phyloP scores from a whole-genome alignment of 1,139 yeast genomes.

The Taphrina flavorubra region DNA sequence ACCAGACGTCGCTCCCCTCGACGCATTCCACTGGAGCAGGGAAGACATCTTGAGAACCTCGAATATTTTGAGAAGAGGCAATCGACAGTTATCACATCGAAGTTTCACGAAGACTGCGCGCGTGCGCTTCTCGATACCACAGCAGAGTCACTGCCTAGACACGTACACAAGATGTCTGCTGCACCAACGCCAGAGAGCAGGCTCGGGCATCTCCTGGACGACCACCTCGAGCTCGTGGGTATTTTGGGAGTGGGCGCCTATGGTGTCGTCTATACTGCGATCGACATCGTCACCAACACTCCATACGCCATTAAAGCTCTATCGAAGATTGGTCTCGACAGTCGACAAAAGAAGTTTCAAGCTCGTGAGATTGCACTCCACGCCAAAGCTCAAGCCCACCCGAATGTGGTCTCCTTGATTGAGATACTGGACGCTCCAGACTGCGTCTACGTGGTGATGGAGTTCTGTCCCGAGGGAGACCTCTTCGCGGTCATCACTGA shows the following conservation, averaged over 20 bases:
- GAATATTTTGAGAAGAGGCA: too few species aligned
- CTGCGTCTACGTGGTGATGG: slow-evolving; percentile 73
- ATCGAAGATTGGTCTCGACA: slow-evolving; percentile 42
- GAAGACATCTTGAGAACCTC: too few species aligned
- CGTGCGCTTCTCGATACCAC: neutral
- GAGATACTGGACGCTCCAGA: slow-evolving; percentile 61
- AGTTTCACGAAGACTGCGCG: neutral
- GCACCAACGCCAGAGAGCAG: slow-evolving; percentile 43
- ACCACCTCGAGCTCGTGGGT: slow-evolving; percentile 57
- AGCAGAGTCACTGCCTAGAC: neutral
- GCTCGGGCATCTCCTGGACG: slow-evolving; percentile 51
- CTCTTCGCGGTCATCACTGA: slow-evolving; percentile 75
- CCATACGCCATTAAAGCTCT: slow-evolving; percentile 76
- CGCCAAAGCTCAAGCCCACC: slow-evolving; percentile 74
- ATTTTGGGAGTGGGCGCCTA: slow-evolving; percentile 90
- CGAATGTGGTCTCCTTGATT: slow-evolving; percentile 75
- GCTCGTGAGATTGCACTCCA: slow-evolving; percentile 76
- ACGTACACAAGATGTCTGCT: slow-evolving; percentile 11
- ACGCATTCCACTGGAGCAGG: neutral
- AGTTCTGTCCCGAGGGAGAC: slow-evolving; percentile 81
- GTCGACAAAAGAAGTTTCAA: slow-evolving; percentile 51
- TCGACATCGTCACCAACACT: slow-evolving; percentile 59
- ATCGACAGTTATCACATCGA: neutral
- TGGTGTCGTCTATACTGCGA: slow-evolving; percentile 75
- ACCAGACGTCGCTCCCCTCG: neutral